Base-by-base conservation (phyloP, 306 rosid species). In the Abrus precatorius region DNA sequence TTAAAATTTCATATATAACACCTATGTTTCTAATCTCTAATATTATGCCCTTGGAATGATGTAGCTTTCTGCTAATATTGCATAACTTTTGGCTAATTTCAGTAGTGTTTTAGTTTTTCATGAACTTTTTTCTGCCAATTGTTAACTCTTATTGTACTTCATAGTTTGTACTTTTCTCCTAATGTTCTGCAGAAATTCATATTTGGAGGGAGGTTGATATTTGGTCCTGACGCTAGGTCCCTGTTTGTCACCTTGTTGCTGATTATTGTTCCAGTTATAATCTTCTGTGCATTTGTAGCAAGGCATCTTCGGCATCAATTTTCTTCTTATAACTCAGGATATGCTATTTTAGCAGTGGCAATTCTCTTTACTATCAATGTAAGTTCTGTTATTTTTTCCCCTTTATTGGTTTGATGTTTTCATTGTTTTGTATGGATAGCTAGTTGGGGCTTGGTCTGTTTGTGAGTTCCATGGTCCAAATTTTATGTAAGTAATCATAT, bases 211-310 rank as follows among this genome's bases (percentile, higher is more conserved):
- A 90, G 98, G 84, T 72, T 94, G 85, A 86, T 92, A 83, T 92
- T 94, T 84, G 98, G 98, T 74, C 97, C 97, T 6, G 98, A 94
- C 76, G 97, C 97, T 34, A 89, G 90, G 83, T 92, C 98, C 66
- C 78, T 94, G 82, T 79, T 92, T 55, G 86, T 92, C 84, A 91
- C 97, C 50, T 69, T 94, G 82, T 55, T 91, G 78, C 83, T 94
- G 91, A 87, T 94, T 82, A 71, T 86, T 78, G 89, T 86, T 84
- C 98, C 97, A 10, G 83, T 91, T 70, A 82, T 87, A 79, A 28
- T 91, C 83, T 94, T 94, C 86, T 94, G 97, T 82, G 86, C 72
- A 44, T 91, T 88, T 83, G 97, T 91, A 67, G 97, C 91, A 0
- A 88, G 97, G 85, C 98, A 88, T 85, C 98, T 94, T 67, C 90